These are phyloP conservation scores for Talaromyces atroroseus DNA, from an alignment of 2,329 filamentous ascomycete species.

Conservation along the genomic window DNA sequence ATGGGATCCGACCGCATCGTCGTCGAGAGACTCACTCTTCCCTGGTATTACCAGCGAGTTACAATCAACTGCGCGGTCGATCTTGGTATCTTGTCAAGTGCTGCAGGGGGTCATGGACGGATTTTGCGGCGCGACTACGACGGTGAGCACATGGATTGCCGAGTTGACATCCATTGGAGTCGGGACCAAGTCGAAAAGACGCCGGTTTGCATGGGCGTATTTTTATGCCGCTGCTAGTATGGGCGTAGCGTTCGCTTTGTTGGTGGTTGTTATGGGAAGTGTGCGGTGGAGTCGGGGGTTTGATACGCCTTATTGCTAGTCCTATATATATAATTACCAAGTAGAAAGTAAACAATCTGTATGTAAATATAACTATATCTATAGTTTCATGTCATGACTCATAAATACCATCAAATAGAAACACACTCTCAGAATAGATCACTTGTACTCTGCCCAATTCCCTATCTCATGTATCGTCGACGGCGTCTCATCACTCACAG, in stretches of 20 bases:
- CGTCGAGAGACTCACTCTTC: conserved; percentile 1
- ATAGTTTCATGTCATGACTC: background rate
- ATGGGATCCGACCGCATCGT: conserved; percentile 30
- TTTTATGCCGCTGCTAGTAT: conserved; percentile 49
- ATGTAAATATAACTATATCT: background rate
- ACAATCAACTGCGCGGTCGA: conserved; percentile 29
- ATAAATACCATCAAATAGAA: background rate
- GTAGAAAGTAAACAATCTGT: background rate
- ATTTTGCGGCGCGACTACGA: conserved; percentile 62
- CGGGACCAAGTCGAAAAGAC: conserved; percentile 28
- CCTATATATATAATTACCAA: background rate
- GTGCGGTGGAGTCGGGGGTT: conserved; percentile 49
- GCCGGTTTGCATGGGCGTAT: conserved; percentile 53
- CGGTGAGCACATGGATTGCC: conserved; percentile 62
- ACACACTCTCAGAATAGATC: conserved; percentile 5
- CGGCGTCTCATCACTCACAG: conserved; percentile 10
- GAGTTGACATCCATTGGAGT: conserved; percentile 50
- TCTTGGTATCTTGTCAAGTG: conserved; percentile 57
- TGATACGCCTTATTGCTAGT: conserved; percentile 13
- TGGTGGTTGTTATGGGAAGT: conserved; percentile 53
- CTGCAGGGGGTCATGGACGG: conserved; percentile 62
- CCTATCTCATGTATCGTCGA: conserved; percentile 3
- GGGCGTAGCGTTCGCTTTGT: conserved; percentile 41
- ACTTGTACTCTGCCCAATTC: conserved; percentile 1
- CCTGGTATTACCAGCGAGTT: background rate